Conservation (phyloP, 1,284 basidiomycete species). For the Hortiboletus rubellus region DNA sequence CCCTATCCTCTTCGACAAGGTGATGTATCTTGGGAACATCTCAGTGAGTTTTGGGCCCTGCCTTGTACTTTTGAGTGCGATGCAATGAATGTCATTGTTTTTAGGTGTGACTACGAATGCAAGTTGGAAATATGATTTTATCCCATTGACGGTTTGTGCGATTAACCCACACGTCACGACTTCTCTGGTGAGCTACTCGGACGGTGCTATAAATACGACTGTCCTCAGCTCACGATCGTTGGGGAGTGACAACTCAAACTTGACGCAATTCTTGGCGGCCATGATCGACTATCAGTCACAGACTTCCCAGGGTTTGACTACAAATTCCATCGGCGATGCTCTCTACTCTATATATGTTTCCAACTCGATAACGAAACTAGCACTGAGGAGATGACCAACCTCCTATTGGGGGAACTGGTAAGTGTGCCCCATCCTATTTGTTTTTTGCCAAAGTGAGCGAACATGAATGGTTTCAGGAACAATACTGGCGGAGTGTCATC, state of each 20-base stretch:
- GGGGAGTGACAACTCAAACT: constrained; percentile 4
- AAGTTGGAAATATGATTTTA: constrained; percentile 18
- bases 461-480: constrained; percentile 3
- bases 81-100: not conserved
- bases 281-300: constrained; percentile 10
- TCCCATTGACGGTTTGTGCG: constrained; percentile 9
- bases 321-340: constrained; percentile 19
- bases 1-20: constrained; percentile 13
- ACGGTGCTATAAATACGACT: not conserved
- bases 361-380: not conserved
- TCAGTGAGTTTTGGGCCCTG: not conserved
- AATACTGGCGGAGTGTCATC: constrained; percentile 20
- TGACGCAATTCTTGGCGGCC: constrained; percentile 16
- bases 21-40: not conserved
- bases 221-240: constrained; percentile 2
- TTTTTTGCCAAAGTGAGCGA: not conserved
- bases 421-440: not conserved
- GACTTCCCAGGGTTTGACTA: constrained; percentile 12
- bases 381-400: not conserved
- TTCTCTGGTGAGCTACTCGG: constrained; percentile 12
- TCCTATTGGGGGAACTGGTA: constrained; percentile 10
- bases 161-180: constrained; percentile 18
- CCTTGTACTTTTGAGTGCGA: not conserved
- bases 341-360: constrained; percentile 19
- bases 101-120: constrained; percentile 8